Percentiles rank a stretch among this genome's conserved stretches.
These are phyloP conservation scores for Seiridium unicorne DNA, from an alignment of 2,329 filamentous ascomycete genomes.

Conservation along the genomic window DNA sequence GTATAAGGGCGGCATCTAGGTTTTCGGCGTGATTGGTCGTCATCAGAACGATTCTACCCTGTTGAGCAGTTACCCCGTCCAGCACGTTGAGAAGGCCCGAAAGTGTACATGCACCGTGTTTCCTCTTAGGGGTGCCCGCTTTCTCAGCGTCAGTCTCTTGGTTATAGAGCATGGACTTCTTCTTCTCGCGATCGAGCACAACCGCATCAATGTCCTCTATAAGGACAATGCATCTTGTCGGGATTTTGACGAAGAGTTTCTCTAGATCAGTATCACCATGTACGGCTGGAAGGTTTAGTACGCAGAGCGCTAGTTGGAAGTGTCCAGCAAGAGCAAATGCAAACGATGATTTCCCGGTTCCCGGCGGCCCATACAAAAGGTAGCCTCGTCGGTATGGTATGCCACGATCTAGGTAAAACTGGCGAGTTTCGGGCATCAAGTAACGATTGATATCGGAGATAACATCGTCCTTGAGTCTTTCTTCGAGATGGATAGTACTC, in stretches of 20 bases:
- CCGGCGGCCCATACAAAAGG: slow-evolving; percentile 69
- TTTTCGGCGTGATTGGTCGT: slow-evolving; percentile 68
- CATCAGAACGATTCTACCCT: slow-evolving; percentile 68
- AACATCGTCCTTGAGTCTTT: slow-evolving; percentile 55
- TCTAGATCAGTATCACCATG: slow-evolving; percentile 25
- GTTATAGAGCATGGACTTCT: slow-evolving; percentile 8
- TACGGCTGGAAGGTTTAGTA: slow-evolving; percentile 63
- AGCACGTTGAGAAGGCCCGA: slow-evolving; percentile 60
- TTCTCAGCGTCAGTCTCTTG: too few species aligned
- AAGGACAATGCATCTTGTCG: slow-evolving; percentile 42
- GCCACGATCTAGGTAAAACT: slow-evolving; percentile 70
- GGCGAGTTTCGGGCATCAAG: slow-evolving; percentile 50
- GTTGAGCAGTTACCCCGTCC: slow-evolving; percentile 67
- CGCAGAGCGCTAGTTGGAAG: slow-evolving; percentile 71
- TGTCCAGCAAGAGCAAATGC: slow-evolving; percentile 70
- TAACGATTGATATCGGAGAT: slow-evolving; percentile 68
- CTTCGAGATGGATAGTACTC: slow-evolving; percentile 35
- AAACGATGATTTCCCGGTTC: slow-evolving; percentile 74
- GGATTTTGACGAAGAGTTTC: slow-evolving; percentile 29
- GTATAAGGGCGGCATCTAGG: slow-evolving; percentile 63
- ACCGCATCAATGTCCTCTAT: slow-evolving; percentile 57
- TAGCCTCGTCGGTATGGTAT: slow-evolving; percentile 75
- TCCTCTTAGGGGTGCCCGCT: slow-evolving; percentile 46
- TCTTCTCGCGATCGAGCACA: slow-evolving; percentile 35
- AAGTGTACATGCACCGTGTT: slow-evolving; percentile 63